These are phyloP conservation scores for Pholiota adiposa DNA, from an alignment of 1,284 basidiomycete genomes.

Conservation along the genomic window DNA sequence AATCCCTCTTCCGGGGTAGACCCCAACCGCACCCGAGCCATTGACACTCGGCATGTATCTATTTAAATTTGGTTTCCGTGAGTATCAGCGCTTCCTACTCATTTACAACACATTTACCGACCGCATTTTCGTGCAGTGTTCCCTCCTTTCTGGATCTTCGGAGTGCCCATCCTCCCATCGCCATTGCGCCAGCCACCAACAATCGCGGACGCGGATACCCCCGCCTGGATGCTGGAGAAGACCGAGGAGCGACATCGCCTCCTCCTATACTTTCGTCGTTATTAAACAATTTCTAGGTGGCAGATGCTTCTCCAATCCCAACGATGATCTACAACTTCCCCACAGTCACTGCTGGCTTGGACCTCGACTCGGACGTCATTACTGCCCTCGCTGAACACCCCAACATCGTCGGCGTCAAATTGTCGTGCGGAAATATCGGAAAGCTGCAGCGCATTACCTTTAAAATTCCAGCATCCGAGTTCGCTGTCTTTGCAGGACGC, in stretches of 20 bases:
- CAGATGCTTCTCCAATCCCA: constrained; percentile 82
- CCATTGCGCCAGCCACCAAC: constrained; percentile 36
- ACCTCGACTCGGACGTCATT: constrained; percentile 86
- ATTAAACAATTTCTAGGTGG: constrained; percentile 74
- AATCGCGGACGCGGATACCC: constrained; percentile 17
- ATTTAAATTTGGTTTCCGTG: constrained; percentile 48
- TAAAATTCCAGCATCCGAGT: constrained; percentile 51
- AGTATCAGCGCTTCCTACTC: constrained; percentile 21
- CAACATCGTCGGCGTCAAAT: constrained; percentile 88
- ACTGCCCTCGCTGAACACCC: constrained; percentile 76
- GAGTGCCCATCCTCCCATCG: constrained; percentile 45
- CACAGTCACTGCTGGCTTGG: constrained; percentile 78
- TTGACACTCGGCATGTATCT: constrained; percentile 46
- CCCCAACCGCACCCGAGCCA: constrained; percentile 36
- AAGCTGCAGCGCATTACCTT: constrained; percentile 81
- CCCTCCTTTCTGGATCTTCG: constrained; percentile 53
- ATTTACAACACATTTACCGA: constrained; percentile 1
- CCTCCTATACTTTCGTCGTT: no score
- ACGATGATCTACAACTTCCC: constrained; percentile 95
- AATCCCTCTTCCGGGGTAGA: constrained; percentile 30
- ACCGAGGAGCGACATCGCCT: no score
- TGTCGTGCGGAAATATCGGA: constrained; percentile 86
- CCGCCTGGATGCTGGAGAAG: constrained; percentile 41
- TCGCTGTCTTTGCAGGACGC: constrained; percentile 68
- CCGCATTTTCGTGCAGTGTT: constrained; percentile 39